Base-by-base conservation (phyloP, 805 yeast species). In the Starmera quercuum region DNA sequence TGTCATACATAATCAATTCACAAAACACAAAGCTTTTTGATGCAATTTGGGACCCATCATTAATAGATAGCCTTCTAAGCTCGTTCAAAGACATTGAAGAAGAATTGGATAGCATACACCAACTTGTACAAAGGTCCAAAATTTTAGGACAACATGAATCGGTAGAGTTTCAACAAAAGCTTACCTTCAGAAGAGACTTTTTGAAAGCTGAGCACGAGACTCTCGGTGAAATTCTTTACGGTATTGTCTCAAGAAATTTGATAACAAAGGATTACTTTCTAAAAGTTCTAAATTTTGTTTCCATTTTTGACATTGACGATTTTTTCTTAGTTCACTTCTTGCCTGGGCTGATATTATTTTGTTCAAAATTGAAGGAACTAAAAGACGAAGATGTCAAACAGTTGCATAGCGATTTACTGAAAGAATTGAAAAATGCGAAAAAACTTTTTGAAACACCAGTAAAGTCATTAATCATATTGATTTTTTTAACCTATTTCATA, bases 131-230 rank as follows among this genome's bases (percentile, higher is more conserved):
- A 46, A 60, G 73, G 53, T 58, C 72, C 39, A 66, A 71, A 56
- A 59, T 82, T 32, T 60, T 75, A 41, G 78, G 83, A 41, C 54
- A 66, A 35, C 59, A 68, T 43, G 38, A 66, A 51, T 55, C 65
- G 40, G 45, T 64, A 15, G 55, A 59, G 6, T 70, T 75, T 36
- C 62, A 64, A 31, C 67, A 75, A 31, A 59, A 64, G 15, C 54
- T 81, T 23, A 65, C 64, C 24, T 78, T 71, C 46, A 71, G 82
- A 48, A 73, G 86, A 41, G 74, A 72, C 36, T 75, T 75, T 41
- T 61, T 84, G 20, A 68, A 75, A 33, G 64, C 63, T 32, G 78
- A 79, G 45, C 92, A 87, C 53, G 95, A 85, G 46, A 50, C 68
- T 2, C 56, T 88, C 35, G 79, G 88, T 29, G 83, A 78, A 51